Percentiles rank a stretch among this genome's conserved stretches.
phyloP scores from a whole-genome alignment of 495 filamentous ascomycete genomes.

The Penicillium flavigenum region DNA sequence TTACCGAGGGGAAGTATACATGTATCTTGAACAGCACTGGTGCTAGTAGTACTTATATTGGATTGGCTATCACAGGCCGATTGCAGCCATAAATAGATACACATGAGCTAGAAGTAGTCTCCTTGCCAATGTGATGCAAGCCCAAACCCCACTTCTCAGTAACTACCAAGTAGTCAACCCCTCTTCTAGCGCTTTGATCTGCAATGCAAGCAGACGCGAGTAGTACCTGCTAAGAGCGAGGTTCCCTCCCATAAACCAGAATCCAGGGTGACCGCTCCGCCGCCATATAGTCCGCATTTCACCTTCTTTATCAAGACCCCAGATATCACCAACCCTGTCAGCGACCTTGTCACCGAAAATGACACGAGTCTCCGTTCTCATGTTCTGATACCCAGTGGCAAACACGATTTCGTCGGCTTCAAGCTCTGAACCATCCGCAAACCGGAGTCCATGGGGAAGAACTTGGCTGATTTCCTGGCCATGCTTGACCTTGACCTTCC shows the following conservation, averaged over 20 bases:
- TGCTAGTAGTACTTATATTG: too few relatives aligned
- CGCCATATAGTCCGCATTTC: conserved; percentile 74
- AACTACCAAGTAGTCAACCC: conserved; percentile 41
- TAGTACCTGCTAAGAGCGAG: conserved; percentile 71
- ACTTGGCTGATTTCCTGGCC: conserved; percentile 64
- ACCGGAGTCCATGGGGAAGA: conserved; percentile 56
- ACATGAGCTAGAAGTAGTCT: neutral
- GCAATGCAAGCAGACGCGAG: conserved; percentile 69
- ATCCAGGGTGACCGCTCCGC: conserved; percentile 65
- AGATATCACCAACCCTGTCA: conserved; percentile 65
- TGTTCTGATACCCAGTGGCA: conserved; percentile 82
- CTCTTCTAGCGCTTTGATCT: conserved; percentile 68
- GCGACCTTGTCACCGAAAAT: conserved; percentile 74
- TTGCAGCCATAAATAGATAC: neutral
- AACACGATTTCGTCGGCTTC: conserved; percentile 80
- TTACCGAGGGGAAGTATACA: neutral
- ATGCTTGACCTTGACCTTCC: conserved; percentile 75
- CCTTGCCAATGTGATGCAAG: neutral
- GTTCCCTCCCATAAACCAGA: conserved; percentile 87
- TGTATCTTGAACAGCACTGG: neutral
- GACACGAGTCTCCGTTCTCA: conserved; percentile 57
- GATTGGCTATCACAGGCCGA: too few relatives aligned
- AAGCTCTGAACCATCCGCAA: conserved; percentile 65
- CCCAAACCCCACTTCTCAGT: neutral
- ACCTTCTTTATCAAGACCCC: conserved; percentile 77